Base-by-base conservation (phyloP, 108 stramenopile species). In the Nitzschia inconspicua region DNA sequence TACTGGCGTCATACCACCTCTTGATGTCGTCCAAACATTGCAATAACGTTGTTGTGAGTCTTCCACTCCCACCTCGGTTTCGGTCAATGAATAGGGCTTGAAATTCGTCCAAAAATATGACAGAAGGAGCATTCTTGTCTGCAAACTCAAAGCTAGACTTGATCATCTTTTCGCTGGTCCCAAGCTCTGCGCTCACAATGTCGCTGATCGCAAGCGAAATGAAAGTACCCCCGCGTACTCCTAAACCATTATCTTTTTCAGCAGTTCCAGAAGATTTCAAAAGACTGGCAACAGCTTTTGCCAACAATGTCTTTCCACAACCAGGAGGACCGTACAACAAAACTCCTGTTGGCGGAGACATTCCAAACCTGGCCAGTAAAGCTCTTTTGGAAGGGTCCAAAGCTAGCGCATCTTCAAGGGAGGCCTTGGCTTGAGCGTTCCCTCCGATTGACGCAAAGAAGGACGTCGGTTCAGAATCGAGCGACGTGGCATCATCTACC, bases 71-170 rank as follows among this genome's bases (percentile, higher is more conserved):
- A 27, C 79, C 66, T 29, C 76, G 50, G 51, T 62, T 77, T 43
- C 90, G 53, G 47, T 84, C 80, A 13, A 75, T 82, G 44, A 92
- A 92, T 28, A 92, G 63, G 3, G 90, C 84, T 62, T 92, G 86
- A 47, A 92, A 87, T 52, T 92, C 90, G 47, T 92, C 90, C 48
- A 92, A 75, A 46, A 92, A 92, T 22, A 32, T n/a, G 28, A 88
- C 87, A 5, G 86, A 76, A 18, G 90, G 90, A 14, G 86, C 75
- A 70, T 85, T 86, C 57, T 63, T 47, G 25, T 79, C 65, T 5
- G 90, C 90, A 35, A 73, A 68, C 27, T 82, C 84, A 73, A 92
- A 92, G 23, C 84, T 73, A 0, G 83, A 78, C 18, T 73, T 69
- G 19, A 92, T 39, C 68, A 82, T 47, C 73, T 92, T 92, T 46